Evolutionary conservation across 1,284 basidiomycete species (phyloP).

Genomic region (Hypsizygus ulmarius): DNA sequence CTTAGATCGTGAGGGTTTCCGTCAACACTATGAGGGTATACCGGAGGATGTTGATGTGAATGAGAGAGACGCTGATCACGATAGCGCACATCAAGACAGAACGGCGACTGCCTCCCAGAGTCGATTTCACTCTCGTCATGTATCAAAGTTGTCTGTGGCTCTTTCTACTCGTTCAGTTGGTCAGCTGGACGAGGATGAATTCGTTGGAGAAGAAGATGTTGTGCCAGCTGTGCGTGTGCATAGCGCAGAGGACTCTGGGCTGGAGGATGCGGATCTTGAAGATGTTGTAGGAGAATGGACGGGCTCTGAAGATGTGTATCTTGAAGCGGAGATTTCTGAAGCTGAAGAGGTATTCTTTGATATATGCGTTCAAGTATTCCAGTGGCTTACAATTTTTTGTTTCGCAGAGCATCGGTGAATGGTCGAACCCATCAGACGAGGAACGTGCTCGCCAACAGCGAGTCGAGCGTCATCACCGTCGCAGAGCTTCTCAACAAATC

Average conservation of each 20-base stretch:
- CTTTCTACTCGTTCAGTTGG: constrained; percentile 65
- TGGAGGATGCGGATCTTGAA: constrained; percentile 24
- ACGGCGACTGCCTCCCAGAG: constrained; percentile 48
- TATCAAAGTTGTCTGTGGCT: constrained; percentile 64
- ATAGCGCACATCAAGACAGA: constrained; percentile 28
- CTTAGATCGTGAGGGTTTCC: constrained; percentile 26
- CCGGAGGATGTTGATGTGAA: constrained; percentile 36
- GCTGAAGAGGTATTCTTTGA: constrained; percentile 49
- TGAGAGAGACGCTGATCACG: constrained; percentile 26
- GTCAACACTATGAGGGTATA: constrained; percentile 25
- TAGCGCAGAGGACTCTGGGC: constrained; percentile 7
- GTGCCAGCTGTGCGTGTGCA: constrained; percentile 4
- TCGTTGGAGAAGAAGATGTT: constrained; percentile 19
- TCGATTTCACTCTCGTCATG: constrained; percentile 63
- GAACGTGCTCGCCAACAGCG: constrained; percentile 71
- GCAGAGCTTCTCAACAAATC: constrained; percentile 44
- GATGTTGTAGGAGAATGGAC: constrained; percentile 72
- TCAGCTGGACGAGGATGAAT: constrained; percentile 46
- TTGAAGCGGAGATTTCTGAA: constrained; percentile 49
- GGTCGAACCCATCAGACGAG: constrained; percentile 86
- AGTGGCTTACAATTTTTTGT: constrained; percentile 1
- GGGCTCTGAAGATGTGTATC: constrained; percentile 66
- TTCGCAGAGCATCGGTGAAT: constrained; percentile 74
- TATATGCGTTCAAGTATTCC: constrained; percentile 9
- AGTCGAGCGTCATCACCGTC: constrained; percentile 55